Evolutionary conservation across 1,284 basidiomycete species (phyloP), one percentile per base, ranked within the genome.

Genomic region (Ceratobasidium sp.): DNA sequence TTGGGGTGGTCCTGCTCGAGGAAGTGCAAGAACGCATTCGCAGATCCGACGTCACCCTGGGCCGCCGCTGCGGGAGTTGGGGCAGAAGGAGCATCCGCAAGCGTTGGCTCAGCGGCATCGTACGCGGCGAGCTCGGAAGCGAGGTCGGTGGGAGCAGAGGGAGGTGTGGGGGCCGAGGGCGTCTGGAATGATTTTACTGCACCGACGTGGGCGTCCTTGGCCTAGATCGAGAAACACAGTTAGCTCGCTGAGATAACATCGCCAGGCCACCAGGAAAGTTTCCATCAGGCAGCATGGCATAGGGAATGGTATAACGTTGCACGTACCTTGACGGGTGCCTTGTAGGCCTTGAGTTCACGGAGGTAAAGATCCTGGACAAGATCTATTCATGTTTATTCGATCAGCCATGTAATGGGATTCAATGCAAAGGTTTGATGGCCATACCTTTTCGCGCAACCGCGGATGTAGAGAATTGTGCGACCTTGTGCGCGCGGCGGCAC

Each of bases 351-450:
- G 77, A 98, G 85, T 83, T 96, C 91, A 77, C 85, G 88, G 75
- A 98, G 76, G 82, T 98, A 98, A 69, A 96, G 79, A 75, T 97
- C 94, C 86, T 96, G 93, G 70, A 98, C 85, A 76, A 96, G 83
- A 83, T 97, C 95, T 96, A 45, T 20, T 31, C 38, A 29, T 7
- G 25, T n/a, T 1, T 8, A 25, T 47, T 20, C 34, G 22, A 38
- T 68, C 45, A 68, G 43, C 56, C 6, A 35, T 25, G 13, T 15
- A 55, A 34, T 31, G 8, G 5, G 32, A 43, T 60, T 40, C 31
- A n/a, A 5, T 34, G n/a, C 60, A 34, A 22, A 53, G 38, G 25
- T 38, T 57, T 12, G 53, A 31, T 47, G 43, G 13, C 81, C 84
- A 62, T 76, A 90, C 91, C 90, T 83, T 87, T 90, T 80, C 88